A percentile compares a stretch with the other conserved stretches of the same genome.
Conservation (phyloP, 148 eudicot species). For the Persicaria tinctoria region DNA sequence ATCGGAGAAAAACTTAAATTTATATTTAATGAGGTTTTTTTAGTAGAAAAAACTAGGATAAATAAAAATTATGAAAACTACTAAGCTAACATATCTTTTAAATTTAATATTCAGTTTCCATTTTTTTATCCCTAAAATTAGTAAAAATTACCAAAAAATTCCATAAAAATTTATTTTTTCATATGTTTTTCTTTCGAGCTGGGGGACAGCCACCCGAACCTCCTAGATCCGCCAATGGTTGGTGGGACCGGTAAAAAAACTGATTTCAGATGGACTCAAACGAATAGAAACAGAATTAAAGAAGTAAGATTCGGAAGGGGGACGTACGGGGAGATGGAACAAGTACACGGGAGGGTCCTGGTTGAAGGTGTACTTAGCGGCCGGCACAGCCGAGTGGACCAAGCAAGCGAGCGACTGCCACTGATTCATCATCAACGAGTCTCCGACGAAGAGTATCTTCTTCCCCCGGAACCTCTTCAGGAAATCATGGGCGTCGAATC, state of each 20-base stretch:
- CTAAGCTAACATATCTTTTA: background rate
- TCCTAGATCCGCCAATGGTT: too few species aligned
- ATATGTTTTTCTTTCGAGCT: background rate
- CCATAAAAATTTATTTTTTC: background rate
- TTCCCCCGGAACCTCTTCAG: slow-evolving; percentile 24
- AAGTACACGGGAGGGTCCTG: slow-evolving; percentile 3
- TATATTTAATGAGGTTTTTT: background rate
- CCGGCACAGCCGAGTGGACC: slow-evolving; percentile 19
- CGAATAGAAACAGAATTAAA: too few species aligned
- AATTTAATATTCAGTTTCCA: too few species aligned
- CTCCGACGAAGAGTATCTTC: slow-evolving; percentile 36
- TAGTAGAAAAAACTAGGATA: background rate
- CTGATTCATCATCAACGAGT: slow-evolving; percentile 29
- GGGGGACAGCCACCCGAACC: too few species aligned
- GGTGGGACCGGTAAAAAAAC: too few species aligned
- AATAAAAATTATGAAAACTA: background rate
- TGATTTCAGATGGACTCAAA: too few species aligned
- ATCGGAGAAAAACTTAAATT: too few species aligned
- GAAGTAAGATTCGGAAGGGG: too few species aligned
- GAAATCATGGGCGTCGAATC: slow-evolving; percentile 26
- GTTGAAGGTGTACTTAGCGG: background rate
- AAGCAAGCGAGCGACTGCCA: slow-evolving; percentile 37
- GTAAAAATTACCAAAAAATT: too few species aligned
- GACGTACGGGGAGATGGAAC: slow-evolving; percentile 19
- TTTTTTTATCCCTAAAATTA: too few species aligned